phyloP scores from a whole-genome alignment of 78 protist species.

The Dictyostelium brefeldianum region DNA sequence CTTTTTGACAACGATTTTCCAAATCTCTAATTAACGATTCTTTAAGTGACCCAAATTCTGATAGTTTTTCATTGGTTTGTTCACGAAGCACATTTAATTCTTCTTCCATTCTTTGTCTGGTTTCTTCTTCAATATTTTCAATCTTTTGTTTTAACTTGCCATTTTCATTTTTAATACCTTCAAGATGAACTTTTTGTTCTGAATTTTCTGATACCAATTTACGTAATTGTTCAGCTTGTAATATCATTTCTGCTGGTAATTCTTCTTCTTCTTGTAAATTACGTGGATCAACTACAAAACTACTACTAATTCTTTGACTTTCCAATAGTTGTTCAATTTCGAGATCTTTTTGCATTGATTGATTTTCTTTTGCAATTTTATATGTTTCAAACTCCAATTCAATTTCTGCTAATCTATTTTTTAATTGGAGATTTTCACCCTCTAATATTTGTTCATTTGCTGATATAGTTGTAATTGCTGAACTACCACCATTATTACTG shows the following conservation, averaged over 20 bases:
- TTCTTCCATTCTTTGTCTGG: constrained; percentile 65
- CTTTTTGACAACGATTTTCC: constrained; percentile 77
- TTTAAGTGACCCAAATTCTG: constrained; percentile 53
- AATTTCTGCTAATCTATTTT: constrained; percentile 16
- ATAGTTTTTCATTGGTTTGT: constrained; percentile 63
- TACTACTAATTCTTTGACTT: constrained; percentile 13
- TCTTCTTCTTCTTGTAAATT: constrained; percentile 27
- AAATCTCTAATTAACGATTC: constrained; percentile 73
- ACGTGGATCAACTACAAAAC: constrained; percentile 13
- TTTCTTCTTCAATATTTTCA: constrained; percentile 50
- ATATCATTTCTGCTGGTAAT: constrained; percentile 63
- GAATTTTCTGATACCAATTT: constrained; percentile 29
- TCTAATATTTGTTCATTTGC: not conserved
- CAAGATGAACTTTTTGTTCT: constrained; percentile 32
- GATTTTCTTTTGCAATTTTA: constrained; percentile 17
- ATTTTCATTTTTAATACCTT: constrained; percentile 25
- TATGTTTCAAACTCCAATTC: constrained; percentile 5
- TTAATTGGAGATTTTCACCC: not conserved
- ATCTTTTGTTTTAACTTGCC: not conserved
- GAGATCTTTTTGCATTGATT: not conserved
- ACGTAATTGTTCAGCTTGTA: constrained; percentile 73
- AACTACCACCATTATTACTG: not conserved
- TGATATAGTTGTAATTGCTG: not conserved
- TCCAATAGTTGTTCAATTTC: constrained; percentile 4
- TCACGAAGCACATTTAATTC: constrained; percentile 56